Evolutionary conservation across 1,139 yeast species (phyloP).

Genomic region (Yamadazyma spencermartinsiae): DNA sequence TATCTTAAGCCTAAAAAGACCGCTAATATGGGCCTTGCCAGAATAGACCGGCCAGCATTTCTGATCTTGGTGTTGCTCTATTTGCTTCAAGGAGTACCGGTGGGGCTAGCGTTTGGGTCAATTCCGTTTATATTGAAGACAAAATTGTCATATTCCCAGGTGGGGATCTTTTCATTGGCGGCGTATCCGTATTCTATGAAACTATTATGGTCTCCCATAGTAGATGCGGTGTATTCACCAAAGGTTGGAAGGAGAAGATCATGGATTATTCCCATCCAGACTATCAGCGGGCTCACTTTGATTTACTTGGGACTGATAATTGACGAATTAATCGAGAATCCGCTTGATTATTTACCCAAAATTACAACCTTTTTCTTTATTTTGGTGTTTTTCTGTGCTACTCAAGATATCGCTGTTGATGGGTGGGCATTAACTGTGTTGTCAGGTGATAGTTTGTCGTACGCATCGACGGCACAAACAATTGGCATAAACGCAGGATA

Average conservation of each 20-base stretch:
- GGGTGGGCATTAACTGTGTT: conserved; percentile 97
- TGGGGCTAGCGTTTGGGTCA: conserved; percentile 93
- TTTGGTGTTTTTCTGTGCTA: conserved; percentile 86
- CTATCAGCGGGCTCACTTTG: conserved; percentile 69
- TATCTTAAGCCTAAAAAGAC: conserved; percentile 14
- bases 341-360: conserved; percentile 52
- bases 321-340: conserved; percentile 55
- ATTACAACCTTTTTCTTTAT: conserved; percentile 70
- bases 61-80: conserved; percentile 69
- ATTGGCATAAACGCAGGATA: conserved; percentile 93
- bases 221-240: conserved; percentile 76
- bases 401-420: conserved; percentile 98
- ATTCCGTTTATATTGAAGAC: conserved; percentile 89
- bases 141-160: conserved; percentile 80
- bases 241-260: conserved; percentile 80
- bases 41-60: conserved; percentile 68
- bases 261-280: conserved; percentile 94
- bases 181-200: conserved; percentile 93
- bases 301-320: conserved; percentile 61
- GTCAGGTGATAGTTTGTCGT: conserved; percentile 77
- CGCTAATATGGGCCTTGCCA: conserved; percentile 24
- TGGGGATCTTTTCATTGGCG: conserved; percentile 88
- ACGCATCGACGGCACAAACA: conserved; percentile 97
- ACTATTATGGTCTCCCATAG: conserved; percentile 93
- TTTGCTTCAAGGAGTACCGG: conserved; percentile 90